Evolutionary conservation across 768 basidiomycete species (phyloP).

Genomic region (Rhodotorula taiwanensis): DNA sequence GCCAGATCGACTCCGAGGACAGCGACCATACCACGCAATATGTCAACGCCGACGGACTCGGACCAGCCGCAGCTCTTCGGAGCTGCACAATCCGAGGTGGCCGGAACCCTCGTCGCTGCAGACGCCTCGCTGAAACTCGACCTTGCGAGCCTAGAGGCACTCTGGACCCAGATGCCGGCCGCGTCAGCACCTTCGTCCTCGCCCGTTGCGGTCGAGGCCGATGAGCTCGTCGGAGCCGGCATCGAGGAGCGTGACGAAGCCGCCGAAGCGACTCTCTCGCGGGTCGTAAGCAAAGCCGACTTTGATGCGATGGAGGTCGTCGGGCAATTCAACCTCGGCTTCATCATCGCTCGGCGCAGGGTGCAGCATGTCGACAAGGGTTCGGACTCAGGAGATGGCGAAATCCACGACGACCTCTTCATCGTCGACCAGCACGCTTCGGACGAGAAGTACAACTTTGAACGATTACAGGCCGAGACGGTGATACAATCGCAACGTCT

Average conservation of each 20-base stretch:
- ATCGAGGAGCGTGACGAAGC: constrained; percentile 40
- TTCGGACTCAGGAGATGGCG: background rate
- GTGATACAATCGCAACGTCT: constrained; percentile 78
- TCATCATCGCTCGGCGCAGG: constrained; percentile 75
- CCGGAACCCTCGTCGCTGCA: constrained; percentile 9
- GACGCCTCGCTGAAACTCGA: constrained; percentile 25
- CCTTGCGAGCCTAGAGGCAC: constrained; percentile 4
- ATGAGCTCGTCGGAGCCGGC: constrained; percentile 17
- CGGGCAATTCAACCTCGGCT: constrained; percentile 94
- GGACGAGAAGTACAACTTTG: constrained; percentile 98
- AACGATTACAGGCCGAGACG: constrained; percentile 83
- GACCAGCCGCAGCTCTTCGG: constrained; percentile 13
- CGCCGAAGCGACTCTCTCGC: constrained; percentile 63
- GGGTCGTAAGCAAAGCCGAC: constrained; percentile 79
- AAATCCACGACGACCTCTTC: constrained; percentile 68
- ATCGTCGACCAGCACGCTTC: constrained; percentile 96
- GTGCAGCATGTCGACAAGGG: constrained; percentile 3
- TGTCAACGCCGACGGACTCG: no score
- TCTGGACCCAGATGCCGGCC: constrained; percentile 1
- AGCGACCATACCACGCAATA: background rate
- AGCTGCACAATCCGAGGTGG: constrained; percentile 19
- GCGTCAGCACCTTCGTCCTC: background rate
- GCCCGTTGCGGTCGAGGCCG: background rate
- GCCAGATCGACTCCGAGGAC: background rate
- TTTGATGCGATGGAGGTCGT: constrained; percentile 74